A percentile compares a stretch with the other conserved stretches of the same genome.
phyloP scores from a whole-genome alignment of 2,329 filamentous ascomycete species.

The Ophiosphaerella narmari region DNA sequence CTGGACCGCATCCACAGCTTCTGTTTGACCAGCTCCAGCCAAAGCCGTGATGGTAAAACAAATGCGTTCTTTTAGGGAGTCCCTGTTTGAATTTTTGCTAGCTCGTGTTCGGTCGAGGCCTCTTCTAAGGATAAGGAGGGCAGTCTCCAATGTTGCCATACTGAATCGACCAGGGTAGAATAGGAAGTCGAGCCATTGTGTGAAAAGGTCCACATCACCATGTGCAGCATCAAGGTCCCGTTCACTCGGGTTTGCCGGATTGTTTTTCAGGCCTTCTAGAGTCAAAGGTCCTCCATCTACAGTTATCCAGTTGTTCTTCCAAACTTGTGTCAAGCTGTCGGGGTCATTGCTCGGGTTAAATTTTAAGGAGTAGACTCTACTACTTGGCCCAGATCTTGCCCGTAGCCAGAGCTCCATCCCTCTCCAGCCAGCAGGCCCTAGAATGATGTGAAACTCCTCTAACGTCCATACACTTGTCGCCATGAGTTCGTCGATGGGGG shows the following conservation, averaged over 20 bases:
- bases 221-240: slow-evolving; percentile 34
- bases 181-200: slow-evolving; percentile 85
- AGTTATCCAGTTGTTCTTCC: slow-evolving; percentile 61
- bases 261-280: slow-evolving; percentile 46
- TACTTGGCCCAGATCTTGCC: slow-evolving; percentile 60
- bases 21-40: slow-evolving; percentile 65
- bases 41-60: slow-evolving; percentile 73
- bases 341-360: slow-evolving; percentile 70
- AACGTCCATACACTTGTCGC: slow-evolving; percentile 57
- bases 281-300: slow-evolving; percentile 51
- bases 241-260: slow-evolving; percentile 46
- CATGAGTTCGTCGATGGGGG: slow-evolving; percentile 60
- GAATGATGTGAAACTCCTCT: slow-evolving; percentile 52
- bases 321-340: slow-evolving; percentile 67
- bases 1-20: slow-evolving; percentile 74
- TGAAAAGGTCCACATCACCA: slow-evolving; percentile 58
- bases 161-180: slow-evolving; percentile 84
- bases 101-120: slow-evolving; percentile 50
- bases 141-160: slow-evolving; percentile 77
- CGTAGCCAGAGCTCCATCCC: slow-evolving; percentile 54
- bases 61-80: slow-evolving; percentile 74
- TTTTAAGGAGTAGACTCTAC: slow-evolving; percentile 71
- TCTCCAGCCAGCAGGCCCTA: slow-evolving; percentile 44
- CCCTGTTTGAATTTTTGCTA: slow-evolving; percentile 40
- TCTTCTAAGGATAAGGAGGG: slow-evolving; percentile 79